A percentile compares a stretch with the other conserved stretches of the same genome.
phyloP scores from a whole-genome alignment of 257 asterid genomes.

The Ballota nigra region DNA sequence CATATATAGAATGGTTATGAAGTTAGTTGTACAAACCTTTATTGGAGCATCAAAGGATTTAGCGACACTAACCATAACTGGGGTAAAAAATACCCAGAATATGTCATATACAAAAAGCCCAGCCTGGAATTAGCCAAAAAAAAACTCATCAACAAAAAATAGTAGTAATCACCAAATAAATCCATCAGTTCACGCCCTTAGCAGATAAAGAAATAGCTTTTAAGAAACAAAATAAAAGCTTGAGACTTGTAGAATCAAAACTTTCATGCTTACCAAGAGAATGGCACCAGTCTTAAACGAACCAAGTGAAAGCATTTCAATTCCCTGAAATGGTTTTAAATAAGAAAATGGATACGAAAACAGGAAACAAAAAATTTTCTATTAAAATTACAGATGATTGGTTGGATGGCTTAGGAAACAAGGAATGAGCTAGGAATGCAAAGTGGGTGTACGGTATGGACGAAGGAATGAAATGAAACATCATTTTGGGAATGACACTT shows the following conservation, averaged over 20 bases:
- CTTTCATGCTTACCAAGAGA: constrained; percentile 74
- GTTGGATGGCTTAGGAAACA: too few relatives aligned
- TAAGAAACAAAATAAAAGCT: not conserved
- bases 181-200: not conserved
- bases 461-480: too few relatives aligned
- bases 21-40: constrained; percentile 49
- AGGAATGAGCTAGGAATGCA: too few relatives aligned
- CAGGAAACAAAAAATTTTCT: too few relatives aligned
- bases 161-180: not conserved
- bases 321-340: constrained; percentile 52
- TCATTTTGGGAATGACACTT: too few relatives aligned
- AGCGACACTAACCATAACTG: constrained; percentile 98
- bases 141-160: not conserved
- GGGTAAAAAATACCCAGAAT: constrained; percentile 98
- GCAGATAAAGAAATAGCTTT: not conserved
- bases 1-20: not conserved
- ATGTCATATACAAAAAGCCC: constrained; percentile 93
- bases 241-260: constrained; percentile 1
- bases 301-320: constrained; percentile 98
- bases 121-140: constrained; percentile 52
- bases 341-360: constrained; percentile 2
- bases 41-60: constrained; percentile 97
- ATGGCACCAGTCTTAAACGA: constrained; percentile 97
- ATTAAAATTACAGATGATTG: too few relatives aligned
- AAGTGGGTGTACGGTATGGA: too few relatives aligned